phyloP scores from a whole-genome alignment of 768 basidiomycete species.

The Scleroderma bovista region DNA sequence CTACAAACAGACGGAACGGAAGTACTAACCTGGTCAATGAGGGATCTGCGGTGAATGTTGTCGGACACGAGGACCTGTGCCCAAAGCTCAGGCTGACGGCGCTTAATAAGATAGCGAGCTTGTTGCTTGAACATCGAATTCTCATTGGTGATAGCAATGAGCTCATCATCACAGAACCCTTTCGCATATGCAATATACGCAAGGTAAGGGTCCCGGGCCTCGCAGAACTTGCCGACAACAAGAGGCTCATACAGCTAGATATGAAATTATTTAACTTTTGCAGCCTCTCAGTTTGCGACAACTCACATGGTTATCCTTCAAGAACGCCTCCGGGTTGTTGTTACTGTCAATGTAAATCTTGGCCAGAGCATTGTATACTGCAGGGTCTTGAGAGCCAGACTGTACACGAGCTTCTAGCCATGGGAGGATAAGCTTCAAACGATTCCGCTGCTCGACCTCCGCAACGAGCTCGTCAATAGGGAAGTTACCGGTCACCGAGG shows the following conservation, averaged over 20 bases:
- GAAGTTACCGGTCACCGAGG: slow-evolving; percentile 94
- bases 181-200: slow-evolving; percentile 99
- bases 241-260: slow-evolving; percentile 89
- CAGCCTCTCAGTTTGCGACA: neutral
- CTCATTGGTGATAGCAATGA: slow-evolving; percentile 95
- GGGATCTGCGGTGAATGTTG: slow-evolving; percentile 86
- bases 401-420: slow-evolving; percentile 95
- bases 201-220: slow-evolving; percentile 95
- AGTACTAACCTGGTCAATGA: slow-evolving; percentile 79
- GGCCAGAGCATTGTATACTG: slow-evolving; percentile 94
- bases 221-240: slow-evolving; percentile 98
- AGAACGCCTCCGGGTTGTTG: slow-evolving; percentile 94
- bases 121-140: slow-evolving; percentile 99
- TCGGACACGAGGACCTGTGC: slow-evolving; percentile 86
- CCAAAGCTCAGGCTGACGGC: slow-evolving; percentile 94
- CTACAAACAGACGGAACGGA: neutral
- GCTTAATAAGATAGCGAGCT: slow-evolving; percentile 94
- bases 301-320: slow-evolving; percentile 97
- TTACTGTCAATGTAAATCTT: slow-evolving; percentile 99
- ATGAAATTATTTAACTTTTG: slow-evolving; percentile 5
- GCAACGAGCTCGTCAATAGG: slow-evolving; percentile 96
- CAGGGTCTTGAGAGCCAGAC: slow-evolving; percentile 88
- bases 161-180: slow-evolving; percentile 96
- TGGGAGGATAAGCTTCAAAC: slow-evolving; percentile 93
- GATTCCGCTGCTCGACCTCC: slow-evolving; percentile 94